phyloP scores from a whole-genome alignment of 306 rosid genomes.

The Oemleria cerasiformis region DNA sequence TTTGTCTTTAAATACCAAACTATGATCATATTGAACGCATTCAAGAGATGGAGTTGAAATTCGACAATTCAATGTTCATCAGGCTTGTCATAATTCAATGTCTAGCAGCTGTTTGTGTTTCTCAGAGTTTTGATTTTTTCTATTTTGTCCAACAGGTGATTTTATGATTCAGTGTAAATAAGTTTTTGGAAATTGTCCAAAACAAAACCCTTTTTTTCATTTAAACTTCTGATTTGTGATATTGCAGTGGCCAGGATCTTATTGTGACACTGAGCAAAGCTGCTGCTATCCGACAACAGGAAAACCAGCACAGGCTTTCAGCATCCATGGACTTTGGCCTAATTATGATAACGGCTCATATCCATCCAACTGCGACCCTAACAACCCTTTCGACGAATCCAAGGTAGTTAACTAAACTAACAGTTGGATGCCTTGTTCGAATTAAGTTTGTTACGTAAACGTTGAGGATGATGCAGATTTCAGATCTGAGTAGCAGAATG shows the following conservation, averaged over 20 bases:
- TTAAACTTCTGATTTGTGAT: background rate
- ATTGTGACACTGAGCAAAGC: constrained; percentile 25
- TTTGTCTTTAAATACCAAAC: background rate
- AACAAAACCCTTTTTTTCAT: background rate
- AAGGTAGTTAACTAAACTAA: constrained; percentile 14
- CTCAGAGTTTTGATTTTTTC: constrained; percentile 35
- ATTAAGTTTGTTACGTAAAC: background rate
- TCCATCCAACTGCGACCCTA: constrained; percentile 25
- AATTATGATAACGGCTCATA: constrained; percentile 27
- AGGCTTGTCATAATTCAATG: constrained; percentile 23
- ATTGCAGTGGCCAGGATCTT: constrained; percentile 42
- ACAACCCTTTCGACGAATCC: constrained; percentile 20
- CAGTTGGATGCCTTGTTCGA: background rate
- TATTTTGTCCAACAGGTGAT: constrained; percentile 39
- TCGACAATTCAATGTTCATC: constrained; percentile 1
- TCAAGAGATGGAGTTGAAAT: constrained; percentile 12
- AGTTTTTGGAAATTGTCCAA: no score
- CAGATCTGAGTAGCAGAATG: constrained; percentile 7
- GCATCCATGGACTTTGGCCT: constrained; percentile 44
- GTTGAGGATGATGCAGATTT: constrained; percentile 14
- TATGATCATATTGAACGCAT: background rate
- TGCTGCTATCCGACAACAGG: constrained; percentile 38
- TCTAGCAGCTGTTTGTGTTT: constrained; percentile 15
- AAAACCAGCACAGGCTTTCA: constrained; percentile 28
- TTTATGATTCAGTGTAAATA: no score